Conservation (phyloP, 805 yeast genomes). For the Kregervanrija delftensis region DNA sequence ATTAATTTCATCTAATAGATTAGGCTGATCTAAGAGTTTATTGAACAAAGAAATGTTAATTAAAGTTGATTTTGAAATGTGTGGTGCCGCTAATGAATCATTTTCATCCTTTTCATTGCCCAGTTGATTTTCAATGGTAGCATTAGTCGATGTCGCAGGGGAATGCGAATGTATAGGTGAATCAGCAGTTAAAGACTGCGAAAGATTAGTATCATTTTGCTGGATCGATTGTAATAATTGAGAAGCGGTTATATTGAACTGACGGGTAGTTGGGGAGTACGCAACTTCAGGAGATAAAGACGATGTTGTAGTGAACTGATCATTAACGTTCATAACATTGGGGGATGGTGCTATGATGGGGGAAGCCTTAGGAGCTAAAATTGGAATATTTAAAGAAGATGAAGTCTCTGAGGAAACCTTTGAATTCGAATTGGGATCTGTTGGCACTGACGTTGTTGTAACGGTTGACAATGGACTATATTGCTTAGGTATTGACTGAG, state of each 20-base stretch:
- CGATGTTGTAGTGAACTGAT: conserved; percentile 7
- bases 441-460: too few species aligned
- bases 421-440: background rate
- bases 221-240: conserved; percentile 29
- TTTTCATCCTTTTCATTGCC: background rate
- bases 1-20: conserved; percentile 29
- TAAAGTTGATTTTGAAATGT: background rate
- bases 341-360: background rate
- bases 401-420: background rate
- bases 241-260: conserved; percentile 25
- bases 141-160: conserved; percentile 3
- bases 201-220: conserved; percentile 20
- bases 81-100: conserved; percentile 2
- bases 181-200: conserved; percentile 9
- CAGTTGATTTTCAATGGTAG: conserved; percentile 1
- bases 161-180: conserved; percentile 8
- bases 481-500: too few species aligned
- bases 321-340: background rate
- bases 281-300: conserved; percentile 17
- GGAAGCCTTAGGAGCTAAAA: conserved; percentile 3
- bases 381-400: background rate
- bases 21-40: conserved; percentile 30
- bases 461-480: too few species aligned
- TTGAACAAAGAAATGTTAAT: conserved; percentile 21
- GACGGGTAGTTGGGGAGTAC: conserved; percentile 15